Evolutionary conservation across 352 stramenopile species (phyloP).

Genomic region (Blastocystis sp.): DNA sequence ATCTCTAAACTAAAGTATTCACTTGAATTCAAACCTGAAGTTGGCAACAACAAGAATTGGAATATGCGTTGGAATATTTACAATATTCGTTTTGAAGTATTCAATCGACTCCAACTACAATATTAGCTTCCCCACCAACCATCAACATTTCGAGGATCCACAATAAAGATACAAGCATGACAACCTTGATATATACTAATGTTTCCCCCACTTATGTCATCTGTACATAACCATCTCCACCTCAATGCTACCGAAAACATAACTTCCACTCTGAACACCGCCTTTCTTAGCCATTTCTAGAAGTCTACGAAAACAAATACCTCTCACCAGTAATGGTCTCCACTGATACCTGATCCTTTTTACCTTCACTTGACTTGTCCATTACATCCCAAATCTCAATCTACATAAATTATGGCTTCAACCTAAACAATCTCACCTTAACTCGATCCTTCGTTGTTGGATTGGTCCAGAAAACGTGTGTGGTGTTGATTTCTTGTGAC

Average conservation of each 20-base stretch:
- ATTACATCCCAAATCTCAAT: conserved; percentile 60
- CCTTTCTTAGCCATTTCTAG: conserved; percentile 53
- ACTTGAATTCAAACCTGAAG: background rate
- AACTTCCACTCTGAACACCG: conserved; percentile 34
- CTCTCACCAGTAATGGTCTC: conserved; percentile 21
- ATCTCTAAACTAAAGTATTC: background rate
- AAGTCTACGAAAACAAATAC: background rate
- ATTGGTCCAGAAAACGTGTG: conserved; percentile 51
- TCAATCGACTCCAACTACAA: conserved; percentile 39
- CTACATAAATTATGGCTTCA: background rate
- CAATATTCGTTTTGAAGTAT: conserved; percentile 54
- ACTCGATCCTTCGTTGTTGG: conserved; percentile 44
- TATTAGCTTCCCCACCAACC: background rate
- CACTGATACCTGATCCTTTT: conserved; percentile 45
- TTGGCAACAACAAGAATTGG: conserved; percentile 52
- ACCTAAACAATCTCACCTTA: background rate
- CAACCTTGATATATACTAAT: conserved; percentile 55
- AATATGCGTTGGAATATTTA: conserved; percentile 8
- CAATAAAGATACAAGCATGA: conserved; percentile 38
- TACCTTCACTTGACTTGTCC: background rate
- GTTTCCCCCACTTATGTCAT: background rate
- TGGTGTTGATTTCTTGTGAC: conserved; percentile 52
- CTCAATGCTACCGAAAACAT: conserved; percentile 32
- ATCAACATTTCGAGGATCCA: conserved; percentile 48
- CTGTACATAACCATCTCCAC: background rate